Base-by-base conservation (phyloP, 1,284 basidiomycete species). In the Porogramme epimiltina region DNA sequence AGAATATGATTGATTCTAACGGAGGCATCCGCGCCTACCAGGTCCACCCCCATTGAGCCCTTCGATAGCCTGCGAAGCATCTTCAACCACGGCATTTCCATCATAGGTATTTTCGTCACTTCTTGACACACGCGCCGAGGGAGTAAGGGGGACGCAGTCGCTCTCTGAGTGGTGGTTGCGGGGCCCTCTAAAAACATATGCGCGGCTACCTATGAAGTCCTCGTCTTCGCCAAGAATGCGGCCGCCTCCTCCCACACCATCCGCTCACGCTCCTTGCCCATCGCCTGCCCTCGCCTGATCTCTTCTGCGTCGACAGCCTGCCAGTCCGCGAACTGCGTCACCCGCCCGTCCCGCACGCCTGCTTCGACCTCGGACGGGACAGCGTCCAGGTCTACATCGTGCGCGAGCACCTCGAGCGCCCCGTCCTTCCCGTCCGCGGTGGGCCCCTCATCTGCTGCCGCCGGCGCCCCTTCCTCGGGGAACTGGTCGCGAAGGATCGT, bases 231-330 rank as follows among this genome's bases (percentile, higher is more conserved):
- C 36, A 85, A 62, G 55, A 81, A 78, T 34, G 56, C 55, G 45
- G 59, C 65, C 4, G 74, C 82, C 44, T 82, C 79, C 46, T 77
- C 71, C 87, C 88, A 91, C 1, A 59, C 62, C 82, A 94, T 85
- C 56, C 92, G 78, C 71, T 94, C 92, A 43, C 90, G 75, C 67
- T 89, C 85, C 70, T 94, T 94, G 2, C 84, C 85, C 22, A 71
- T 51, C 36, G 62, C 65, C 51, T 74, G 65, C 0, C 91, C 91
- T 43, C 81, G 70, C 53, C 74, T 70, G 24, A 79, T 63, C 67
- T 94, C 91, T 64, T 87, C 88, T 16, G 68, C 74, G 63, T 91
- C 80, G 15, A 93, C 71, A 50, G 58, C 64, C 67, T 78, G 82
- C 92, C 91, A 94, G 56, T 86, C 83, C 15, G 70, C 68, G 60